A percentile compares a stretch with the other conserved stretches of the same genome.
Evolutionary conservation across 2,329 filamentous ascomycete species (phyloP).

Genomic region (Alternaria sp.): DNA sequence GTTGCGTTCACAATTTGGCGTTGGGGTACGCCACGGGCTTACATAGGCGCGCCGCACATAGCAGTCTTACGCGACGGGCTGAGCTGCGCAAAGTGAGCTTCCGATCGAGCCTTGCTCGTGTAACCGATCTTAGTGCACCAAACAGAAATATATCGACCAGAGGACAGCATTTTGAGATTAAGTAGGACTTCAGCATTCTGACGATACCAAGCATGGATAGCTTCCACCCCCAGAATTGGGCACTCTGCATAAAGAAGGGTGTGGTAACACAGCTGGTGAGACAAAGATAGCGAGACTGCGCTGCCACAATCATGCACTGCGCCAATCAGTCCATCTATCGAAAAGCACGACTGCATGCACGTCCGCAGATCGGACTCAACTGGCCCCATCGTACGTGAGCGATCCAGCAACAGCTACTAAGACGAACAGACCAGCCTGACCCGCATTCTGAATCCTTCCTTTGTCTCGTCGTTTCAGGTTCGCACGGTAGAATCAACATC

Average conservation of each 20-base stretch:
- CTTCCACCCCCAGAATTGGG: background rate
- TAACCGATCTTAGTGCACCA: background rate
- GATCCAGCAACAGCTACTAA: background rate
- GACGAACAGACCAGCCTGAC: background rate
- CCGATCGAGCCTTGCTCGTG: background rate
- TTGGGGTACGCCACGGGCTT: constrained; percentile 11
- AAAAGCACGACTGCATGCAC: background rate
- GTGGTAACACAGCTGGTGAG: background rate
- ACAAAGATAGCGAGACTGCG: background rate
- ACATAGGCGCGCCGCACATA: background rate
- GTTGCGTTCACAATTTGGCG: background rate
- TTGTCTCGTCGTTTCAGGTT: background rate
- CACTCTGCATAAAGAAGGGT: background rate
- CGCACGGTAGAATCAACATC: background rate
- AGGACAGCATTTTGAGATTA: background rate
- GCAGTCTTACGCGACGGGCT: background rate
- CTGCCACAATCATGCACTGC: background rate
- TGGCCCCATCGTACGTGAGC: background rate
- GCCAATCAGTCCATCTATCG: background rate
- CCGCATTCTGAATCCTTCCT: background rate
- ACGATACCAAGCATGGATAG: background rate
- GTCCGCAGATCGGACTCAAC: background rate
- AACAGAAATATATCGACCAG: background rate
- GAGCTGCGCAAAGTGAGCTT: background rate
- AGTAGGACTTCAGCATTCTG: background rate